Base-by-base conservation (phyloP, 306 rosid genomes). In the Vigna hirtella region DNA sequence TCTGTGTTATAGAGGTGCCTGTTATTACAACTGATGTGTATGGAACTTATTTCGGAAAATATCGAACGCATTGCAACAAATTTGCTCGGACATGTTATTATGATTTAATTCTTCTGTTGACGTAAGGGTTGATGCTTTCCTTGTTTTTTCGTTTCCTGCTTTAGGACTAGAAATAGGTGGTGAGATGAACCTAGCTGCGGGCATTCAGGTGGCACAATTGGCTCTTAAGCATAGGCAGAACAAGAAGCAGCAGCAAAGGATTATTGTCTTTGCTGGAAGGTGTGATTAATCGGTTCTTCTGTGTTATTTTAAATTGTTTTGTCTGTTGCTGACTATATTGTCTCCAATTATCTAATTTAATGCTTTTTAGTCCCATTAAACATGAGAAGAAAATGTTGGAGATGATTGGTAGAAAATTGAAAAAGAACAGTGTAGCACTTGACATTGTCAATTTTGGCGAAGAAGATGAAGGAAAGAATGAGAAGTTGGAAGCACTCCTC, bases 221-320 rank as follows among this genome's bases (percentile, higher is more conserved):
- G 99, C 99, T 51, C 94, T 95, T 59, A 95, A 95, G 86, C 98
- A 95, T 87, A 88, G 99, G 38, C 99, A 95, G 83, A 95, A 93
- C 82, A 95, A 95, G 85, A 93, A 95, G 70, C 99, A 95, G 86
- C 99, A 95, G 65, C 99, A 95, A 79, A 87, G 99, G 79, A 95
- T 95, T 79, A 90, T 95, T 55, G 91, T 95, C 78, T 93, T 95
- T 76, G 91, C 89, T 74, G 99, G 98, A 87, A 91, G 99, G 99
- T 93, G 26, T 50, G 22, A 58, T 32, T 15, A 74, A 17, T 69
- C 77, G 15, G 65, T 16, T 69, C 16, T 81, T 51, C 22, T 74
- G 6, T 48, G 6, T 59, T 63, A 12, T 72, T 67, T 57, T 63
- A 43, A 13, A 30, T 76, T 76, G 48, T 79, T 74, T 49, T 34